phyloP scores from a whole-genome alignment of 2,329 filamentous ascomycete species.

The Endothia cerciana region DNA sequence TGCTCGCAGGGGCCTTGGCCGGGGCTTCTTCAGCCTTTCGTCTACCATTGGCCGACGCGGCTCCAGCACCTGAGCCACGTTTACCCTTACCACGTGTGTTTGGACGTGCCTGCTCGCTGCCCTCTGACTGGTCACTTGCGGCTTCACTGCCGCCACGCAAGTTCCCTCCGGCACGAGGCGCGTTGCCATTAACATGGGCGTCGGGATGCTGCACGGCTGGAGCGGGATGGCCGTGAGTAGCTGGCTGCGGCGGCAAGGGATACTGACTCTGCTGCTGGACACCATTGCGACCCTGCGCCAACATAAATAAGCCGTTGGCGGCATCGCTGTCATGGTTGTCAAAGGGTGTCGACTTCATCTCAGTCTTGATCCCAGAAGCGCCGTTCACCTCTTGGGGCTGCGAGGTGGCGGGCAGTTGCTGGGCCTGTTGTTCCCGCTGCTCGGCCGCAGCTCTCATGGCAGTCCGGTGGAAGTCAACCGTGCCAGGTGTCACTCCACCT shows the following conservation, averaged over 20 bases:
- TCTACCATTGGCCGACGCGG: constrained; percentile 62
- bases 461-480: constrained; percentile 92
- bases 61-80: constrained; percentile 54
- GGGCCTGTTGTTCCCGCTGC: constrained; percentile 55
- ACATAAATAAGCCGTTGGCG: constrained; percentile 89
- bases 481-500: constrained; percentile 84
- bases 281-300: constrained; percentile 72
- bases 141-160: constrained; percentile 67
- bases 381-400: constrained; percentile 59
- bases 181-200: constrained; percentile 53
- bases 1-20: constrained; percentile 65
- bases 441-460: constrained; percentile 79
- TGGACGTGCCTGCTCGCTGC: constrained; percentile 69
- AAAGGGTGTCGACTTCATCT: constrained; percentile 67
- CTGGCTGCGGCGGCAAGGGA: constrained; percentile 47
- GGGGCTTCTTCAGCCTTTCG: constrained; percentile 75
- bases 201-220: constrained; percentile 41
- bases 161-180: constrained; percentile 46
- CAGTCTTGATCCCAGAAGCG: constrained; percentile 46
- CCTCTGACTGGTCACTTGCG: constrained; percentile 73
- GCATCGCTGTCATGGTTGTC: constrained; percentile 93
- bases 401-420: constrained; percentile 46
- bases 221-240: constrained; percentile 55
- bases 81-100: constrained; percentile 71
- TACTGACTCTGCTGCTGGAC: constrained; percentile 55